Evolutionary conservation across 768 basidiomycete species (phyloP), one percentile per base, ranked within the genome.

Genomic region (Psilocybe cyanescens): DNA sequence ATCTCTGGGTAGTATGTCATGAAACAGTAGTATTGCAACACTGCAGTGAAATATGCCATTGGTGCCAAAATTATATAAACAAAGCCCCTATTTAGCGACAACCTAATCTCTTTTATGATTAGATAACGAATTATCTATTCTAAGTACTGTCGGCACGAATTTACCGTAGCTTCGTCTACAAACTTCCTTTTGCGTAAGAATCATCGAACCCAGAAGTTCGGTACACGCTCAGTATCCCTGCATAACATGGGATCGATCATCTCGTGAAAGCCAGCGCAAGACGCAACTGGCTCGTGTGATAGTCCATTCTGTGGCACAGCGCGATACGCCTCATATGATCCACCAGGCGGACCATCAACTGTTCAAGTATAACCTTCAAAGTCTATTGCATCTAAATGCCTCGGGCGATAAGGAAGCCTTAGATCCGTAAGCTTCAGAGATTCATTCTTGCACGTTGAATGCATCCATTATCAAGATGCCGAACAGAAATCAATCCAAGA

Each of bases 201-300:
- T 52, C 35, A 8, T 29, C 33, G 17, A 24, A 62, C 49, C 60
- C 60, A 53, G 55, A 37, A 39, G n/a, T 37, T 33, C 44, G 61
- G 61, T 59, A 63, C 45, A 47, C 52, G 49, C 55, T 41, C 59
- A 33, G 17, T 28, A 45, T n/a, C 53, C 60, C 60, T 55, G 48
- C 35, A 33, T 31, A 11, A 28, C 24, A 24, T 28, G 50, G n/a
- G 45, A 12, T 33, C 11, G 46, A 45, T 51, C 46, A 29, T 49
- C 8, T n/a, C 33, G 30, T 35, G 48, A 19, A 44, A 55, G 52
- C 9, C 29, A 60, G 31, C 44, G 44, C n/a, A 30, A 58, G 39
- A 48, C 39, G 41, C 37, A 19, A 41, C 35, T 44, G 41, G 17
- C 24, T 45, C 50, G 9, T 41, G 12, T 45, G n/a, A 11, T 14